Evolutionary conservation across 2,329 filamentous ascomycete species (phyloP), one percentile per base, ranked within the genome.

Genomic region (Chrysoporthe puriensis): DNA sequence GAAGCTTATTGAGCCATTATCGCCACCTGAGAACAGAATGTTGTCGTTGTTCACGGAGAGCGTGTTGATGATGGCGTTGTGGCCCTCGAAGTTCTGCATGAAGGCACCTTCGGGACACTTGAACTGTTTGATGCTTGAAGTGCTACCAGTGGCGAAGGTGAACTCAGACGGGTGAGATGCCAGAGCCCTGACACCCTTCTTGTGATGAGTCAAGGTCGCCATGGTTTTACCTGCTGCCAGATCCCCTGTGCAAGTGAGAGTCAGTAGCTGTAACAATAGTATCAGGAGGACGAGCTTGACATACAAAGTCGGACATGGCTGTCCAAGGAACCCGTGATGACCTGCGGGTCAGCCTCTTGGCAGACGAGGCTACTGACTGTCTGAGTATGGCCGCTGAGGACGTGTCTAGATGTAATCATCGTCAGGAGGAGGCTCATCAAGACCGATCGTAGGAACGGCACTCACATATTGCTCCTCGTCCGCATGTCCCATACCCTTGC

Each of bases 401-500:
- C 96, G 80, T 98, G 96, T 69, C 63, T 65, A 36, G 46, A 59
- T 43, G n/a, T n/a, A 40, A 11, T 18, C 11, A 8, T 52, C 11
- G 54, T 64, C 43, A 64, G 54, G 42, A 18, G 2, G 4, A 32
- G 32, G 13, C 9, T 13, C 34, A 59, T 14, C 43, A 40, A n/a
- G n/a, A 18, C n/a, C 1, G 32, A 52, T 21, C n/a, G 13, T 9
- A 21, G 36, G 18, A 13, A 36, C n/a, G 21, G 43, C 2, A 46
- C 63, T 60, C 56, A 65, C 63, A 99, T 90, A 77, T 99, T 98
- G 82, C 91, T 95, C 72, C 96, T 85, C 4, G 96, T 98, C 57
- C 96, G 90, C 94, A 99, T 98, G 77, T 99, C 96, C 96, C 96
- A 99, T 1, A 99, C 95, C 72, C 96, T 85, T 1, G 93, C 96